A percentile compares a stretch with the other conserved stretches of the same genome.
These are phyloP conservation scores for Xylariaceae sp. DNA, from an alignment of 2,329 filamentous ascomycete species.

Conservation along the genomic window DNA sequence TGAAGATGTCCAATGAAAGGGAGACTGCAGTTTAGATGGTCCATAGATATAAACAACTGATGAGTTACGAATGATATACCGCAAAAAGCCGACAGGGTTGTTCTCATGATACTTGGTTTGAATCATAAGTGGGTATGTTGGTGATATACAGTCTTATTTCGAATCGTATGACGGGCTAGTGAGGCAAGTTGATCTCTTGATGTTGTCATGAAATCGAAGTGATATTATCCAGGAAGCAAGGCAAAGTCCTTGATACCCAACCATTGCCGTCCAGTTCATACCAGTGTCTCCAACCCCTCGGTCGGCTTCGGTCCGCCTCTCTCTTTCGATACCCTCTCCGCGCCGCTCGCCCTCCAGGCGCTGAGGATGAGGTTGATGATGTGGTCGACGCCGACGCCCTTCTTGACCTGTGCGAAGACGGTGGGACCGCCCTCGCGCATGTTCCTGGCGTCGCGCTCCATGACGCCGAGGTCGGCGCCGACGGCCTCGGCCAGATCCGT, in stretches of 20 bases:
- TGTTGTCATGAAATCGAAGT: too few species aligned
- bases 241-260: too few species aligned
- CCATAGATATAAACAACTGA: constrained; percentile 6
- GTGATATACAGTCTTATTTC: constrained; percentile 8
- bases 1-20: constrained; percentile 29
- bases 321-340: constrained; percentile 52
- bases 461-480: constrained; percentile 83
- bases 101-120: too few species aligned
- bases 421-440: constrained; percentile 95
- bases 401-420: constrained; percentile 96
- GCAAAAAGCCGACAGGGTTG: constrained; percentile 2
- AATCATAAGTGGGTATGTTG: too few species aligned
- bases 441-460: constrained; percentile 90
- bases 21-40: constrained; percentile 6
- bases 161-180: too few species aligned
- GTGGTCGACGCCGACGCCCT: constrained; percentile 74
- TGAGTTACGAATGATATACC: constrained; percentile 14
- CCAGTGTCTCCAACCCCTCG: constrained; percentile 46
- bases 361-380: constrained; percentile 85
- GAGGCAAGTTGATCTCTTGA: too few species aligned
- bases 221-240: too few species aligned
- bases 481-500: constrained; percentile 88
- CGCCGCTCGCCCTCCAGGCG: constrained; percentile 88
- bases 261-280: not conserved
- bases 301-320: constrained; percentile 55